Evolutionary conservation across 306 rosid genomes (phyloP).

Genomic region (Nissolia schottii): DNA sequence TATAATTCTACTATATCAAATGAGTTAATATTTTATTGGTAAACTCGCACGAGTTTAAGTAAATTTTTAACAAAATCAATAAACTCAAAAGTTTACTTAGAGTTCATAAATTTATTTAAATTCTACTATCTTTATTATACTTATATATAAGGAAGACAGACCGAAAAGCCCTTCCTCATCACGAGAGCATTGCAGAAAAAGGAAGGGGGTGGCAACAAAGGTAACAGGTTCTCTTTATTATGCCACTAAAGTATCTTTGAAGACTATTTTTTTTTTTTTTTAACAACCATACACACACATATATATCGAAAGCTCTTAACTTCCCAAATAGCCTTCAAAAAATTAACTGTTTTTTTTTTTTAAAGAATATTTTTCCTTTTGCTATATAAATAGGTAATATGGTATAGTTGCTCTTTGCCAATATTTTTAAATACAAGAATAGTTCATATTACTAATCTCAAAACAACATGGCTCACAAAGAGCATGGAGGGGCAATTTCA

Average conservation of each 20-base stretch:
- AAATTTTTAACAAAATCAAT: no score
- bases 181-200: conserved; percentile 22
- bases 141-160: no score
- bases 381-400: not conserved
- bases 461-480: conserved; percentile 22
- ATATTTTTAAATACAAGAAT: not conserved
- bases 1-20: no score
- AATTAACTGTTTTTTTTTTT: not conserved
- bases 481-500: not conserved
- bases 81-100: no score
- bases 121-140: no score
- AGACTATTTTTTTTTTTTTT: no score
- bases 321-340: not conserved
- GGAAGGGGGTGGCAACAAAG: not conserved
- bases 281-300: not conserved
- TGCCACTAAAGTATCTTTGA: not conserved
- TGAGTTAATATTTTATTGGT: no score
- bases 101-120: no score
- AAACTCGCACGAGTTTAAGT: no score
- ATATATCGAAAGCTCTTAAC: not conserved
- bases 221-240: not conserved
- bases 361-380: not conserved
- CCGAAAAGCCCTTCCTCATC: not conserved
- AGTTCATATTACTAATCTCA: not conserved
- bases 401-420: not conserved